Base-by-base conservation (phyloP, 257 asterid species). In the Echites panduratus region DNA sequence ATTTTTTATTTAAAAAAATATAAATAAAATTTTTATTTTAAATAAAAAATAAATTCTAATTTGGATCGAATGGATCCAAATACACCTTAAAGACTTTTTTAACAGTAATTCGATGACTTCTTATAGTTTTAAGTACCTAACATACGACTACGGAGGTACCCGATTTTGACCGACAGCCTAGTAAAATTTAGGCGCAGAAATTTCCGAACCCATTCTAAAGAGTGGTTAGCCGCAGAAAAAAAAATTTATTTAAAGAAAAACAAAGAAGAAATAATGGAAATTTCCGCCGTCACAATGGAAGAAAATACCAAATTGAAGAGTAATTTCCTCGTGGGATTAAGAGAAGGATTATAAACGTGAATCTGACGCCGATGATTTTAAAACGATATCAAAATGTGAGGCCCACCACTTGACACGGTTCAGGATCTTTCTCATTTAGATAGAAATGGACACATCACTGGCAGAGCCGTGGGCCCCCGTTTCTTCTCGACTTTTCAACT, bases 201-300 rank as follows among this genome's bases (percentile, higher is more conserved):
- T 63, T 63, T 63, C 67, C 47, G 27, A 59, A 2, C 12, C 26
- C 0, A 14, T 4, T n/a, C 4, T 35, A 3, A 2, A 19, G 20
- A 19, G 20, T 2, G 1, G 54, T 49, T 49, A 49, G 20, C 5
- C 10, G 10, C 9, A 27, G 26, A 9, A 12, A 26, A 59, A 5
- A 24, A 26, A 12, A 10, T 1, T 4, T n/a, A 8, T 10, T 22
- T 58, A 58, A 32, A 10, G 38, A 48, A 48, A 2, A 2, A 2
- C 16, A 7, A 9, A 24, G 38, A 9, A 26, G 11, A 49, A 13
- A 14, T 1, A 0, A 2, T 9, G 14, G 19, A 32, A 24, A 59
- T 20, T 11, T 45, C 72, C 66, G 79, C 82, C 74, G 79, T 77
- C 65, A 67, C 19, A 43, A 44, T 66, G 40, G 71, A 57, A 43